Percentiles rank a stretch among this genome's conserved stretches.
These are phyloP conservation scores for Colletotrichum musae DNA, from an alignment of 2,329 filamentous ascomycete species.

Conservation along the genomic window DNA sequence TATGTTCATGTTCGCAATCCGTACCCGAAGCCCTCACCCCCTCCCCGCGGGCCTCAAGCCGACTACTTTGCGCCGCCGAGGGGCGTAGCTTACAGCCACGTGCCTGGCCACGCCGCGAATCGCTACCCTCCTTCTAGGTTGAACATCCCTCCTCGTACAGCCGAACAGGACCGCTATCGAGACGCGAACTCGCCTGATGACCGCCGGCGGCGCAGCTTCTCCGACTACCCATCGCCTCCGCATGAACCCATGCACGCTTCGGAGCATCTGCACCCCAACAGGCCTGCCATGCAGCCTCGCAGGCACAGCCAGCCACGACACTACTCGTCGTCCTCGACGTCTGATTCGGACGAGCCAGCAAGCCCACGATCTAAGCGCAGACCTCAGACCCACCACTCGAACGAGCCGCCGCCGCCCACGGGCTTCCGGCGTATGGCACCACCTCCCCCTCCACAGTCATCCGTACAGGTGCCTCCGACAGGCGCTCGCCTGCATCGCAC, in stretches of 20 bases:
- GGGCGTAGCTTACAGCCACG: conserved; percentile 56
- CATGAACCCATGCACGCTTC: conserved; percentile 47
- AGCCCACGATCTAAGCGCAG: conserved; percentile 45
- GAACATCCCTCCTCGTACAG: conserved; percentile 49
- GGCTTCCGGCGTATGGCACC: conserved; percentile 53
- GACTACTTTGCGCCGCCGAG: conserved; percentile 50
- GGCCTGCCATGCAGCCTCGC: conserved; percentile 51
- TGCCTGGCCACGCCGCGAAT: conserved; percentile 58
- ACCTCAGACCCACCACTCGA: conserved; percentile 42
- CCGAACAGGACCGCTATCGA: conserved; percentile 50
- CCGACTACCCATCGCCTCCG: conserved; percentile 61
- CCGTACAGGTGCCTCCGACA: conserved; percentile 45
- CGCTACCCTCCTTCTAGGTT: conserved; percentile 51
- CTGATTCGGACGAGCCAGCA: conserved; percentile 50
- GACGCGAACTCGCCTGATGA: conserved; percentile 57
- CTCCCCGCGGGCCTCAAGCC: conserved; percentile 46
- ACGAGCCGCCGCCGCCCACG: conserved; percentile 46
- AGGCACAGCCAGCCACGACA: conserved; percentile 66
- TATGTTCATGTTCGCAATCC: conserved; percentile 53
- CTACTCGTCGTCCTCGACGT: conserved; percentile 59
- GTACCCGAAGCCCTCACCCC: conserved; percentile 45
- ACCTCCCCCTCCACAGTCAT: conserved; percentile 48
- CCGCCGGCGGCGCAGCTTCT: conserved; percentile 65
- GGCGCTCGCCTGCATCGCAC: conserved; percentile 50
- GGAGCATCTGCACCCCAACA: conserved; percentile 54